Base-by-base conservation (phyloP, 371 early-diverging fungal genomes). In the Smittium culicis region DNA sequence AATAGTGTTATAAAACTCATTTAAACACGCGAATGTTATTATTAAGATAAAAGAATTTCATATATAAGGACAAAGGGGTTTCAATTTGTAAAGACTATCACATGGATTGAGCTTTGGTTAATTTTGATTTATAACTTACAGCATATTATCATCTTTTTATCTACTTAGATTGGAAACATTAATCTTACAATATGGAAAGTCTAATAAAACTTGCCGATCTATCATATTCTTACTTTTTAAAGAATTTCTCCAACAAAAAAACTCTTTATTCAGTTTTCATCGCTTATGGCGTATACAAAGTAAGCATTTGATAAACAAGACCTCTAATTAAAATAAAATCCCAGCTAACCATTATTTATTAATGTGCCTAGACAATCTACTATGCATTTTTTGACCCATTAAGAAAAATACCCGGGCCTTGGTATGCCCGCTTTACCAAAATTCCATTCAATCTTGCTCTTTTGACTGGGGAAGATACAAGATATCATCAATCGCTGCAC, bases 321-420 rank as follows among this genome's bases (percentile, higher is more conserved):
- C 27, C 45, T 45, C 45, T 45, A 45, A 8, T 45, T n/a, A n/a
- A n/a, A n/a, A n/a, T n/a, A n/a, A n/a, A n/a, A n/a, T n/a, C n/a
- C n/a, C n/a, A n/a, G n/a, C n/a, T n/a, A n/a, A n/a, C n/a, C n/a
- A n/a, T n/a, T n/a, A n/a, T n/a, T n/a, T n/a, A n/a, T n/a, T n/a
- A n/a, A n/a, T n/a, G n/a, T n/a, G n/a, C n/a, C n/a, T 54, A 61
- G 34, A 34, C 33, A 2, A 5, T 61, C 17, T 63, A 57, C 57
- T 34, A 59, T 16, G 33, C 31, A 29, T 30, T 69, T 29, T 25
- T 64, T 0, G 64, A 61, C 30, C 72, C 72, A 16, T 61, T 73
- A 16, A 67, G 69, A 24, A 61, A 69, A 24, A 35, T 73, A 1
- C 73, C 73, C 0, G 73, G 73, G 1, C 71, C 73, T 59, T 73